Evolutionary conservation across 164 flowering plant species (phyloP).

Genomic region (Umbilicus rupestris): DNA sequence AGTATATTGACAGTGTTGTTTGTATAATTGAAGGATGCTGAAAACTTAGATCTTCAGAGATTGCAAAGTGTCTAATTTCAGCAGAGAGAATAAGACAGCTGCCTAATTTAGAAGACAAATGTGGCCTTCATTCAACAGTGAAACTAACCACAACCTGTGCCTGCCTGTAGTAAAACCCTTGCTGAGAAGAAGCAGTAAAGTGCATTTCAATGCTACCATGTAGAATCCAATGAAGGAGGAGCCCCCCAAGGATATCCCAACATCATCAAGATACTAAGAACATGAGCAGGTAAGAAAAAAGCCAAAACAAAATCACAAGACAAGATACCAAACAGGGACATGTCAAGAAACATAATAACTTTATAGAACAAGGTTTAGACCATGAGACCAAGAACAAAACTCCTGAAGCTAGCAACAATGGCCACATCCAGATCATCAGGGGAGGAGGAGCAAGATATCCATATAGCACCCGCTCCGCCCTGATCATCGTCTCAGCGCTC

Average conservation of each 20-base stretch:
- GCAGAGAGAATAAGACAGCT: neutral
- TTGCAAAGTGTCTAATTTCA: neutral
- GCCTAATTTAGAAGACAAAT: neutral
- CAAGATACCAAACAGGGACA: neutral
- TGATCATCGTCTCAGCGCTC: too few relatives aligned
- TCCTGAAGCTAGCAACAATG: neutral
- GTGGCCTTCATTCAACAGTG: too few relatives aligned
- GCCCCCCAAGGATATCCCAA: neutral
- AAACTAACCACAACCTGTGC: neutral
- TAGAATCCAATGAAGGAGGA: neutral
- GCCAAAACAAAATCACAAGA: neutral
- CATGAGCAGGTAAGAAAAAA: constrained; percentile 1
- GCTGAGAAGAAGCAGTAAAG: neutral
- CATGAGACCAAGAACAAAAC: neutral
- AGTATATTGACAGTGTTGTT: neutral
- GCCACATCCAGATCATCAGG: neutral
- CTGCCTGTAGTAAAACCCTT: too few relatives aligned
- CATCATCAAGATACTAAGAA: constrained; percentile 4
- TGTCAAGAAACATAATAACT: neutral
- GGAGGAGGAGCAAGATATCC: too few relatives aligned
- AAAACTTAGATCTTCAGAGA: too few relatives aligned
- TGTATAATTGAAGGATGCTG: neutral
- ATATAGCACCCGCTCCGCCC: too few relatives aligned
- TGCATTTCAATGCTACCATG: neutral
- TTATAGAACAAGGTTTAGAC: neutral